Base-by-base conservation (phyloP, 139 green algal genomes). In the Tetradesmus lagerheimii region DNA sequence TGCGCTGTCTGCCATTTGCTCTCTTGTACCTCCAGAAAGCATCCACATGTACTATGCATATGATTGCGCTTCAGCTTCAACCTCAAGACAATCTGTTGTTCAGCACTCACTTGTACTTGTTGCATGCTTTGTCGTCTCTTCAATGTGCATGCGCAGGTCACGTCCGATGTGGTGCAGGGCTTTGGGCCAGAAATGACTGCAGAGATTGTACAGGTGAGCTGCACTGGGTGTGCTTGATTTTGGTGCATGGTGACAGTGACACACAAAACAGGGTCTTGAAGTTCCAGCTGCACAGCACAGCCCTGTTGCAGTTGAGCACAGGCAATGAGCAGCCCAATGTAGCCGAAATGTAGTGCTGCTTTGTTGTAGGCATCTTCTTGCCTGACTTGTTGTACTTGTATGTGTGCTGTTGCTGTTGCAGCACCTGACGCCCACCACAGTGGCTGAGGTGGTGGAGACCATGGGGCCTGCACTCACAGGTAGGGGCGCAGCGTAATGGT, bases 131-230 rank as follows among this genome's bases (percentile, higher is more conserved):
- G n/a, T 2, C 35, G 16, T 20, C 71, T 14, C 31, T 81, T 16
- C 35, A n/a, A 6, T 20, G 0, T 27, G 38, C 35, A 76, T n/a
- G 5, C 14, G 45, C 50, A 39, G 77, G 86, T 90, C 27, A 86
- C 77, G 16, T 64, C 43, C 67, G 77, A 86, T 20, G 50, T 90
- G 45, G 86, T 90, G 27, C 31, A 39, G 23, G 20, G 29, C 50
- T 90, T 90, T 86, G 86, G 86, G 34, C 76, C 53, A 35, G 86
- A 86, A 4, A 41, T 90, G 34, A 90, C 86, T 20, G 86, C 76
- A 29, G 50, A 90, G 3, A 90, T 90, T 85, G 86, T 90, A n/a
- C 3, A 53, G 86, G 75, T 77, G 66, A 53, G 83, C 18, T 79
- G 5, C 31, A n/a, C n/a, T n/a, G n/a, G n/a, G n/a, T n/a, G n/a